Percentiles rank a stretch among this genome's conserved stretches.
These are phyloP conservation scores for Yarrowia hollandica DNA, from an alignment of 805 yeast genomes.

Conservation along the genomic window DNA sequence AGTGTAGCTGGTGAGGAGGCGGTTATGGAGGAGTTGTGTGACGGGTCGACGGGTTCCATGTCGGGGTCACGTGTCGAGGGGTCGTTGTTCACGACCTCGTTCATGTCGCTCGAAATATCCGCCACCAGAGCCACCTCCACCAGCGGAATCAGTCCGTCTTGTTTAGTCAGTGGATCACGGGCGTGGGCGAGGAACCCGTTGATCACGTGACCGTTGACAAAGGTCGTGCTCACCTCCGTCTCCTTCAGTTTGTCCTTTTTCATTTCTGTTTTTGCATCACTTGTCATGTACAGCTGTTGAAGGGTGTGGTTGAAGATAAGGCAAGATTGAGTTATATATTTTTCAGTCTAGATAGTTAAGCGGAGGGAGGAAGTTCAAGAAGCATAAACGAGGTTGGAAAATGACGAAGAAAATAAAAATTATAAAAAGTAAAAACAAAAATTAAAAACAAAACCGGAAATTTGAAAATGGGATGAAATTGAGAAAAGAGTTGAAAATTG, in stretches of 20 bases:
- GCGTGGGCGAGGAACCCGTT: neutral
- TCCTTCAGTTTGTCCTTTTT: neutral
- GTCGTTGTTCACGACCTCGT: too few species aligned
- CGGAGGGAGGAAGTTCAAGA: too few species aligned
- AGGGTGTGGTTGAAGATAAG: constrained; percentile 2
- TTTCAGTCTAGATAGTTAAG: too few species aligned
- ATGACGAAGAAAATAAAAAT: too few species aligned
- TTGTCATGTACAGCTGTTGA: constrained; percentile 9
- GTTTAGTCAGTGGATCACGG: constrained; percentile 6
- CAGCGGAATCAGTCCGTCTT: neutral
- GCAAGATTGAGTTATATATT: constrained; percentile 20
- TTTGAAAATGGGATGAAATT: too few species aligned
- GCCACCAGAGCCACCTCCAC: constrained; percentile 1
- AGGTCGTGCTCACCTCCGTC: neutral
- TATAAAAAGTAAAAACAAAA: too few species aligned
- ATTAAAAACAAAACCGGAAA: too few species aligned
- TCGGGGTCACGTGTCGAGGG: neutral
- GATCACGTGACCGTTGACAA: constrained; percentile 6
- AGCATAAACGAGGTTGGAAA: too few species aligned
- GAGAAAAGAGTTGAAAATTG: too few species aligned
- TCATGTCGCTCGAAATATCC: neutral
- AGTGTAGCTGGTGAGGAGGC: neutral
- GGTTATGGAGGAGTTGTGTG: neutral
- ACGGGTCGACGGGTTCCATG: neutral
- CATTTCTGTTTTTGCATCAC: neutral